Evolutionary conservation across 2,329 filamentous ascomycete species (phyloP).

Genomic region (Camillea tinctor): DNA sequence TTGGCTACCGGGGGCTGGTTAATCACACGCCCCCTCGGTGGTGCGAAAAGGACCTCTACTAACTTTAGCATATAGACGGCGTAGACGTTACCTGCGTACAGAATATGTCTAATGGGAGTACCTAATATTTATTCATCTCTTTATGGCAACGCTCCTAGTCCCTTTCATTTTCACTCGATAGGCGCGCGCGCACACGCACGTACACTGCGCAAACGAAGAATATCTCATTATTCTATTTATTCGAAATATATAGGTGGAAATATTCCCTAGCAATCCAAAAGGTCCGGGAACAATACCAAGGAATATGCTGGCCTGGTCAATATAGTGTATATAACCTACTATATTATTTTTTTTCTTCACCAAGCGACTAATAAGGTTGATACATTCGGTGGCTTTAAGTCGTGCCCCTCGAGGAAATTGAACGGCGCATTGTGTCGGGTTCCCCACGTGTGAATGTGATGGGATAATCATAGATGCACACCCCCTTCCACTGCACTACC

Average conservation of each 20-base stretch:
- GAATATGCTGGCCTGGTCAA: not conserved
- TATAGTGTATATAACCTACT: too few species aligned
- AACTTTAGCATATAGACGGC: too few species aligned
- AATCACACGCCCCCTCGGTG: not conserved
- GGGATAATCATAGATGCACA: not conserved
- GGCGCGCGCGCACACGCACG: not conserved
- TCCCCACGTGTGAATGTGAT: not conserved
- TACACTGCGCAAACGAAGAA: not conserved
- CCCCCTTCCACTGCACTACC: too few species aligned
- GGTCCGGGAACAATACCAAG: not conserved
- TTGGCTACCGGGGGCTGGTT: not conserved
- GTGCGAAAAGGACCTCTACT: too few species aligned
- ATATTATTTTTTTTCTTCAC: too few species aligned
- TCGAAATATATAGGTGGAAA: too few species aligned
- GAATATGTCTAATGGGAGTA: too few species aligned
- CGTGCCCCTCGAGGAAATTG: not conserved
- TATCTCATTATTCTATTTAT: too few species aligned
- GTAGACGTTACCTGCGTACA: not conserved
- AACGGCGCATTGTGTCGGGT: not conserved
- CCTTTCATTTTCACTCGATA: not conserved
- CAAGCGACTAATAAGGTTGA: not conserved
- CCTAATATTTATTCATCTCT: not conserved
- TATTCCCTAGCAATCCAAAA: too few species aligned
- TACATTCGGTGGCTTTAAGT: not conserved
- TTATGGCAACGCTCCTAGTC: conserved; percentile 1